Base-by-base conservation (phyloP, 148 eudicot species). In the Amaranthus cruentus region DNA sequence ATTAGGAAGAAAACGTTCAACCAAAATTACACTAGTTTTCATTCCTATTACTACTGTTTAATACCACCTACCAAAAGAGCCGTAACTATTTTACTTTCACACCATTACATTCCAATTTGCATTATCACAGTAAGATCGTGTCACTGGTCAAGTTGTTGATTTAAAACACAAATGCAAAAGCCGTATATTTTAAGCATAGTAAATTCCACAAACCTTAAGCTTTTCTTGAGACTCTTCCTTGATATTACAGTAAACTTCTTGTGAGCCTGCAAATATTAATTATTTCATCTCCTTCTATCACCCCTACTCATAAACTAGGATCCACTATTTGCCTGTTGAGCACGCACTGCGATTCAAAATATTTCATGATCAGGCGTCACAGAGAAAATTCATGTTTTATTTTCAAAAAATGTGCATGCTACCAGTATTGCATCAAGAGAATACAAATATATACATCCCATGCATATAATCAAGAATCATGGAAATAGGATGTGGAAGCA, bases 121-220 rank as follows among this genome's bases (percentile, higher is more conserved):
- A 63, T 15, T 49, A 63, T 11, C 3, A 5, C 18, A 44, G 38
- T 28, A 28, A 28, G 38, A 28, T 28, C 38, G 38, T 28, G 38
- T 28, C 38, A 42, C 18, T 6, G 28, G 55, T 18, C 11, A 73
- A 46, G 43, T 57, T 47, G 51, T 48, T 64, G 46, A 6, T 56
- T 28, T 56, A 75, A 75, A 12, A 38, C 69, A 42, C 10, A 62
- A 38, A 63, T 9, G 13, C 38, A 28, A 28, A 28, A 28, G 1
- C 38, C 38, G 38, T 28, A 46, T 13, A 42, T 48, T 15, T 4
- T 43, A 42, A 42, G 11, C 55, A 49, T 12, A 14, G n/a, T 21
- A 48, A 50, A 50, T 57, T 15, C 9, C 48, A 51, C 68, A 66
- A 7, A 77, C 76, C 72, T 58, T 65, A 47, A 65, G 53, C 69